Evolutionary conservation across 176 grass and related monocot species (phyloP), one percentile per base, ranked within the genome.

Genomic region (Triticum turgidum): DNA sequence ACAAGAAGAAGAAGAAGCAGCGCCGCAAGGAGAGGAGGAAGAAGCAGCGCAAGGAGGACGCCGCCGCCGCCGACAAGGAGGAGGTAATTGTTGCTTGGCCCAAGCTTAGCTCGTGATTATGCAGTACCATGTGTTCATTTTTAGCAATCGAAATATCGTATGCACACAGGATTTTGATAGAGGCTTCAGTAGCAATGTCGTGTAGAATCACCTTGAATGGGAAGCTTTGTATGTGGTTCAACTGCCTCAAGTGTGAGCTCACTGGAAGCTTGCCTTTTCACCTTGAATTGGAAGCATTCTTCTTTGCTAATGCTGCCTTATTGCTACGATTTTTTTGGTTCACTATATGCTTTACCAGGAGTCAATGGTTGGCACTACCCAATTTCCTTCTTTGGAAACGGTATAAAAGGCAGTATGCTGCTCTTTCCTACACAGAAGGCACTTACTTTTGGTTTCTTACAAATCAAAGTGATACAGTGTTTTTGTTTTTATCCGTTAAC

Each of bases 1-100:
- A 91, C 32, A 79, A 76, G 89, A 94, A 86, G 79, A 92, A 84
- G 85, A 80, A 69, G 79, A 92, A 84, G 87, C 77, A 69, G 82
- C 84, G 67, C 61, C 73, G 61, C 63, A 88, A 87, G 62, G 82
- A 68, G 70, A 91, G 61, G 84, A 86, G 52, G 84, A 88, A 88
- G 84, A 84, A 88, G 69, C 84, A 80, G 11, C 45, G 64, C 65
- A 90, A 86, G 87, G 74, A 87, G 85, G 76, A 21, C 29, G 18
- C 29, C 3, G 90, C 72, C 11, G 74, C 25, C 21, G 84, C 77
- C 2, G 70, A 18, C 52, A 8, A 79, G 66, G 79, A 51, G 54
- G 79, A 56, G 52, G 83, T 83, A 58, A 47, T 17, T 45, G 38
- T 49, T 45, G 32, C 22, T 49, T 35, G 10, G 20, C 67, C 65